Evolutionary conservation across 768 basidiomycete species (phyloP), one percentile per base, ranked within the genome.

Genomic region (Gloeopeniophorella convolvens): DNA sequence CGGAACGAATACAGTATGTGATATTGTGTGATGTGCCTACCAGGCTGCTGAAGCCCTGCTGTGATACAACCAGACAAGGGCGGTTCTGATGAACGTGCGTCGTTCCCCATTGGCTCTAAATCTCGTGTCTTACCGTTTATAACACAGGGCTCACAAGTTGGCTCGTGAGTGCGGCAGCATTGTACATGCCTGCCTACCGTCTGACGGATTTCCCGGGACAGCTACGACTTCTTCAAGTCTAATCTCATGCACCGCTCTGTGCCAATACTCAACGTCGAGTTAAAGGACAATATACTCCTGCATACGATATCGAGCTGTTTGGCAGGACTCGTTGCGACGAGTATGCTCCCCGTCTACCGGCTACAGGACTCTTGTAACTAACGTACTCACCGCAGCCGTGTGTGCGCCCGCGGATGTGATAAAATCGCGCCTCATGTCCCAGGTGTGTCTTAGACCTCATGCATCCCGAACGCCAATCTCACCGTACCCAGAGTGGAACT

Each of bases 321-420:
- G 7, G 84, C 87, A 13, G 87, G 85, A 21, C 80, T 83, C 24
- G 74, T 88, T 54, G 86, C 85, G 34, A 89, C 87, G 12, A 88
- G 87, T 89, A 50, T 30, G 79, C 45, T 70, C 27, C 28, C 20
- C 15, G 52, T 13, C n/a, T 30, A 8, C 18, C 11, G 13, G 45
- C 16, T 16, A 26, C n/a, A 46, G 16, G 34, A 31, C 6, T n/a
- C n/a, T n/a, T n/a, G n/a, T n/a, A n/a, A n/a, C 4, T 31, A 28
- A 39, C 44, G 16, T n/a, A 39, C 16, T 10, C n/a, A 40, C 32
- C 27, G 18, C 54, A 89, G 87, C 87, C 42, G 77, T 89, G 11
- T 87, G 83, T 51, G 83, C 87, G 18, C 87, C 87, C 12, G 83
- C 78, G 3, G 87, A 89, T 58, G 87, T 89, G 26, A 67, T 89